phyloP scores from a whole-genome alignment of 1,284 basidiomycete genomes.

The Malassezia brasiliensis region DNA sequence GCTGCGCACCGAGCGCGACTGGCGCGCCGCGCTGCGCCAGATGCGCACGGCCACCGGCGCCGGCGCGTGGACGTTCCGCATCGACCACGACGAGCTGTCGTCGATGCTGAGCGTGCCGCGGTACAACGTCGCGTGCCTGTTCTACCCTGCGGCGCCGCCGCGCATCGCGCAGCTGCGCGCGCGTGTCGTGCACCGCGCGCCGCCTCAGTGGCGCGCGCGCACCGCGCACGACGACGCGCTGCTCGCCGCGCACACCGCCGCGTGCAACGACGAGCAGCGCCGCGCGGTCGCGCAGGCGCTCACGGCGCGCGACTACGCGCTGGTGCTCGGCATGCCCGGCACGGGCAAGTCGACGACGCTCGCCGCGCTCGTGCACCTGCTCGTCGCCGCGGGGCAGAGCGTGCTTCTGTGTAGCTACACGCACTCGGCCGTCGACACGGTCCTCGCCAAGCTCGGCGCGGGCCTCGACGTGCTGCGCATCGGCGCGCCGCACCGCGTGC shows the following conservation, averaged over 20 bases:
- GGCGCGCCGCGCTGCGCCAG: conserved; percentile 50
- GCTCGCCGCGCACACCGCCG: conserved; percentile 21
- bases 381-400: conserved; percentile 71
- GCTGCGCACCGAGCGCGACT: conserved; percentile 68
- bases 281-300: conserved; percentile 66
- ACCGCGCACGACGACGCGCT: conserved; percentile 33
- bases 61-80: conserved; percentile 59
- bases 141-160: conserved; percentile 56
- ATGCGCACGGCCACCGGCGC: conserved; percentile 13
- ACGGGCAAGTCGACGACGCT: conserved; percentile 96
- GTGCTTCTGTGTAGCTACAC: conserved; percentile 87
- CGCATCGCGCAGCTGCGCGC: conserved; percentile 30
- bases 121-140: conserved; percentile 78
- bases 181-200: conserved; percentile 69
- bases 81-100: conserved; percentile 86
- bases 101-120: conserved; percentile 77
- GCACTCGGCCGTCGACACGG: conserved; percentile 94
- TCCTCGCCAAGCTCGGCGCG: conserved; percentile 60
- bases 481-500: conserved; percentile 81
- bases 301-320: conserved; percentile 73
- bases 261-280: conserved; percentile 62
- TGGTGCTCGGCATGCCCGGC: conserved; percentile 93
- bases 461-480: conserved; percentile 60
- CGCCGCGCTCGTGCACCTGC: conserved; percentile 69
- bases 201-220: conserved; percentile 56